These are phyloP conservation scores for Simplicillium sp. DNA, from an alignment of 2,329 filamentous ascomycete genomes.

Conservation along the genomic window DNA sequence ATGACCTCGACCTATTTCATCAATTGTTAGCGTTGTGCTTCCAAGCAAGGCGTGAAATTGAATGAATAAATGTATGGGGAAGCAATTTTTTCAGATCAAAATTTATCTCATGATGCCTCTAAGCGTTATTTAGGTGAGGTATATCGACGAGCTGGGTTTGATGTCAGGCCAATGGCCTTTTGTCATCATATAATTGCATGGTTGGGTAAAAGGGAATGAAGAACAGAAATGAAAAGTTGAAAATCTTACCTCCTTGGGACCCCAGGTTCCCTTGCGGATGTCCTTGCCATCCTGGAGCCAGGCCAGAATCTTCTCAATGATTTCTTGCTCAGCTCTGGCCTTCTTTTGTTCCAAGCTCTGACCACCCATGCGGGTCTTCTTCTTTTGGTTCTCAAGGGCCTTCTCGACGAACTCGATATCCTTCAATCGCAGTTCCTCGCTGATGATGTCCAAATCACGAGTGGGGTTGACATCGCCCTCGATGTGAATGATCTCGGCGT, in stretches of 20 bases:
- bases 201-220: constrained; percentile 7
- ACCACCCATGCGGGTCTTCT: constrained; percentile 89
- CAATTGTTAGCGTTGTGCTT: constrained; percentile 2
- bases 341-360: constrained; percentile 98
- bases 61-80: constrained; percentile 1
- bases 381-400: constrained; percentile 80
- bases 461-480: constrained; percentile 96
- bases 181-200: constrained; percentile 71
- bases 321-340: constrained; percentile 86
- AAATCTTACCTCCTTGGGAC: constrained; percentile 81
- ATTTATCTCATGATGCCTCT: constrained; percentile 83
- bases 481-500: constrained; percentile 98
- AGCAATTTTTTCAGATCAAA: constrained; percentile 52
- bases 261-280: constrained; percentile 83
- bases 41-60: background rate
- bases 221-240: constrained; percentile 12
- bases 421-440: constrained; percentile 91
- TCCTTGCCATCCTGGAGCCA: constrained; percentile 85
- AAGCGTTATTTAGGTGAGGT: constrained; percentile 61
- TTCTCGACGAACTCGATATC: constrained; percentile 99
- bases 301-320: constrained; percentile 79
- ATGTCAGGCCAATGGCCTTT: constrained; percentile 88
- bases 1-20: constrained; percentile 77
- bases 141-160: constrained; percentile 99
- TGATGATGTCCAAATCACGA: constrained; percentile 92